phyloP scores from a whole-genome alignment of 2,329 filamentous ascomycete genomes.

The Diaporthe australafricana region DNA sequence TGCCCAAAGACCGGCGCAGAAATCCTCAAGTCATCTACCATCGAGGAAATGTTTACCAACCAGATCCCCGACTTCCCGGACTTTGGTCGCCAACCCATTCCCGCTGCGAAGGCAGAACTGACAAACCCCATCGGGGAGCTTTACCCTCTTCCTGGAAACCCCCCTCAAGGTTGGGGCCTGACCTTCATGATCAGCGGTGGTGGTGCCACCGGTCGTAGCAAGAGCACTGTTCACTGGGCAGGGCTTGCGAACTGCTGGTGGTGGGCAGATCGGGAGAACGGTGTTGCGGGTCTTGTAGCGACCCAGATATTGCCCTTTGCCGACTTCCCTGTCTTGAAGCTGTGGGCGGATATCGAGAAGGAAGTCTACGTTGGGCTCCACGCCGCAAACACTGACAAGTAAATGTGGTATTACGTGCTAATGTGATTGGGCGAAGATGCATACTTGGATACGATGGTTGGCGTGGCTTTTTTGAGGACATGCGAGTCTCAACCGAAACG shows the following conservation, averaged over 20 bases:
- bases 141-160: slow-evolving; percentile 54
- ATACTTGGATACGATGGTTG: too few species aligned
- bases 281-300: slow-evolving; percentile 60
- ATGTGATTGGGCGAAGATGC: not conserved
- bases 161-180: slow-evolving; percentile 71
- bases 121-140: slow-evolving; percentile 59
- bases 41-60: slow-evolving; percentile 72
- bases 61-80: slow-evolving; percentile 65
- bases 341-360: slow-evolving; percentile 51
- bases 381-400: not conserved
- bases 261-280: slow-evolving; percentile 69
- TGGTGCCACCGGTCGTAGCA: slow-evolving; percentile 60
- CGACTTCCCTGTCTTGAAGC: slow-evolving; percentile 49
- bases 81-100: slow-evolving; percentile 55
- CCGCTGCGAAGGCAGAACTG: slow-evolving; percentile 57
- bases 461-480: not conserved
- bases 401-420: not conserved
- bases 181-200: slow-evolving; percentile 62
- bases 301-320: slow-evolving; percentile 60
- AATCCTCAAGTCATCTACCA: slow-evolving; percentile 65
- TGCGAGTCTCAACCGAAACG: not conserved
- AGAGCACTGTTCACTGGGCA: slow-evolving; percentile 63
- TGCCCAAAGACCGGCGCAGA: slow-evolving; percentile 64
- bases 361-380: slow-evolving; percentile 44
- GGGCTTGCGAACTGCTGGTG: slow-evolving; percentile 68